Percentiles rank a stretch among this genome's conserved stretches.
phyloP scores from a whole-genome alignment of 2,329 filamentous ascomycete species.

The Colletotrichum endophyticum region DNA sequence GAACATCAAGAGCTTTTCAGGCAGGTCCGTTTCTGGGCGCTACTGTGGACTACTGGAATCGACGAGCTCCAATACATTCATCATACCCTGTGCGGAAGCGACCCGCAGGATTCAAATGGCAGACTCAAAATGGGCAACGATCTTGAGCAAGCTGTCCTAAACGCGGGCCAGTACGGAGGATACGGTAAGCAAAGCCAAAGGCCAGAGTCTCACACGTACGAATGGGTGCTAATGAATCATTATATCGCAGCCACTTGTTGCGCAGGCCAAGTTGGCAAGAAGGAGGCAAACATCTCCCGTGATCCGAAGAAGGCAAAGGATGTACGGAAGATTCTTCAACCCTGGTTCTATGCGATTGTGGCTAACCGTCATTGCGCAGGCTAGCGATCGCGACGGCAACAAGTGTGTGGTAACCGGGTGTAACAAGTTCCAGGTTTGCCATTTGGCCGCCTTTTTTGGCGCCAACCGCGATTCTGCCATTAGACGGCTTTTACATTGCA shows the following conservation, averaged over 20 bases:
- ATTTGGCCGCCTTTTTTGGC: neutral
- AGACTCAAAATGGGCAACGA: no score
- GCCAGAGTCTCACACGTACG: neutral
- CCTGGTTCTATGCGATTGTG: neutral
- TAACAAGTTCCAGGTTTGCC: neutral
- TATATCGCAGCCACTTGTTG: neutral
- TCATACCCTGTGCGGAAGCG: no score
- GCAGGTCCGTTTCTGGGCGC: neutral
- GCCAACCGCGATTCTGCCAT: neutral
- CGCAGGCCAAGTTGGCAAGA: neutral
- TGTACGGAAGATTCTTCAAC: neutral
- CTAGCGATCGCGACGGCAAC: neutral
- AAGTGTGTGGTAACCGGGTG: rapidly evolving
- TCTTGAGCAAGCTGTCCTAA: no score
- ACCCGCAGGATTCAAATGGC: no score
- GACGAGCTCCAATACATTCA: no score
- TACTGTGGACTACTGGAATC: neutral
- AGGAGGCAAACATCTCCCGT: neutral
- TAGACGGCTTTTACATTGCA: rapidly evolving
- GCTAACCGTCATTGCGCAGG: neutral
- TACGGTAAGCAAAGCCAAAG: neutral
- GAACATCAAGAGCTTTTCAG: no score
- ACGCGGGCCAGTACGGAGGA: neutral
- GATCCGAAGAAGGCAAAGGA: neutral
- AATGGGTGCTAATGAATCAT: neutral